phyloP scores from a whole-genome alignment of 2,329 filamentous ascomycete species.

The Penicillium sp. region DNA sequence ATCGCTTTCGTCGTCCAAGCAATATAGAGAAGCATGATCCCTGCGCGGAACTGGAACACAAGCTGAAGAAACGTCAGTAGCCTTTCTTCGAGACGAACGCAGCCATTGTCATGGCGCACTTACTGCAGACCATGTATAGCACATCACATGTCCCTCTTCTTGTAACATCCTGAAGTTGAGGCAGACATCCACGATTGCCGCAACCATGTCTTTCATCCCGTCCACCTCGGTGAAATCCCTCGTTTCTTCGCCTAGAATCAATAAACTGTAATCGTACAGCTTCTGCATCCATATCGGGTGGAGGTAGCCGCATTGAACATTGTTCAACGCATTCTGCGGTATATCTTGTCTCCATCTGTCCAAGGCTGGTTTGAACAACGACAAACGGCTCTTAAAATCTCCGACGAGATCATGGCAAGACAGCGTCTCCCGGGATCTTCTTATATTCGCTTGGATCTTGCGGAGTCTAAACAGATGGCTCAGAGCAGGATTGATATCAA shows the following conservation, averaged over 20 bases:
- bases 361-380: constrained; percentile 26
- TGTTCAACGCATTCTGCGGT: constrained; percentile 26
- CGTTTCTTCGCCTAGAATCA: constrained; percentile 31
- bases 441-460: constrained; percentile 31
- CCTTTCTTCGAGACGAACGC: too few relatives aligned
- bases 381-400: constrained; percentile 11
- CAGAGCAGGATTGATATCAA: constrained; percentile 23
- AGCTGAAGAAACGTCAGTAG: constrained; percentile 16
- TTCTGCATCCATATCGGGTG: constrained; percentile 32
- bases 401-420: constrained; percentile 9
- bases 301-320: constrained; percentile 24
- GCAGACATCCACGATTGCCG: constrained; percentile 29
- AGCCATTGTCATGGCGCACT: constrained; percentile 1
- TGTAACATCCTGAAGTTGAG: constrained; percentile 28
- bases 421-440: constrained; percentile 20
- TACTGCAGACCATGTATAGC: constrained; percentile 34
- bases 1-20: constrained; percentile 22
- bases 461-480: constrained; percentile 28
- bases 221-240: constrained; percentile 25
- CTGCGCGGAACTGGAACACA: constrained; percentile 30
- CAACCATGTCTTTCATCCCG: constrained; percentile 26
- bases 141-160: constrained; percentile 32
- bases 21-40: constrained; percentile 30
- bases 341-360: constrained; percentile 31
- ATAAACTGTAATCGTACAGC: constrained; percentile 30